Evolutionary conservation across 2,329 filamentous ascomycete genomes (phyloP).

Genomic region (Niveomyces coronatus): DNA sequence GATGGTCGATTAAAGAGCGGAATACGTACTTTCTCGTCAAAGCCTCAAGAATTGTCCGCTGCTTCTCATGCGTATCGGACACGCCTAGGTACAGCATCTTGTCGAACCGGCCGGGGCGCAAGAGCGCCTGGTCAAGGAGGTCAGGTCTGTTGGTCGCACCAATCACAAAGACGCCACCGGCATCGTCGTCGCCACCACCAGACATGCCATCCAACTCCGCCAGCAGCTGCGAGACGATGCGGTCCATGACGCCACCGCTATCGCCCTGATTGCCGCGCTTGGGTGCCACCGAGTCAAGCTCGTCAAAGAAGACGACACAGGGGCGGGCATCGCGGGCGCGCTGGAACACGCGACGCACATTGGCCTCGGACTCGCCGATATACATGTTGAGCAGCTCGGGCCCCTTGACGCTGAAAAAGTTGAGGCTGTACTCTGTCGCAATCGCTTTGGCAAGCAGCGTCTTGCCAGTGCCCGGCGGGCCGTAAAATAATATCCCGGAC

Average conservation of each 20-base stretch:
- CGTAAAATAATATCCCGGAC: constrained; percentile 86
- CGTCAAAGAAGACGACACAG: constrained; percentile 89
- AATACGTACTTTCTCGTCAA: constrained; percentile 72
- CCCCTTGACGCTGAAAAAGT: constrained; percentile 90
- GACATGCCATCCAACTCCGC: constrained; percentile 98
- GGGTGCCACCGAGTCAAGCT: constrained; percentile 85
- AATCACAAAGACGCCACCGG: constrained; percentile 88
- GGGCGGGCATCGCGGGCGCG: constrained; percentile 75
- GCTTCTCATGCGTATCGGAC: constrained; percentile 93
- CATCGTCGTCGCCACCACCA: constrained; percentile 74
- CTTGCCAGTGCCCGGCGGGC: constrained; percentile 84
- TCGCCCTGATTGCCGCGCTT: constrained; percentile 97
- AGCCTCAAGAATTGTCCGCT: constrained; percentile 86
- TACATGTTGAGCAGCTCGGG: constrained; percentile 93
- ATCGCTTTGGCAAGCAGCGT: constrained; percentile 89
- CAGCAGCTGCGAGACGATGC: constrained; percentile 88
- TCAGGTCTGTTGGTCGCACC: constrained; percentile 94
- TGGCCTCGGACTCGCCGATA: constrained; percentile 87
- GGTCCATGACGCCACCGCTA: constrained; percentile 95
- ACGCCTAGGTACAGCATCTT: constrained; percentile 98
- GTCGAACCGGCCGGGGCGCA: constrained; percentile 87
- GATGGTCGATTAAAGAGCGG: not conserved
- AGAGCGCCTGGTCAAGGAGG: constrained; percentile 77
- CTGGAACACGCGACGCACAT: constrained; percentile 82
- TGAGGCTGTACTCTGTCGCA: constrained; percentile 85